These are phyloP conservation scores for Monilinia fructicola DNA, from an alignment of 2,329 filamentous ascomycete species.

Conservation along the genomic window DNA sequence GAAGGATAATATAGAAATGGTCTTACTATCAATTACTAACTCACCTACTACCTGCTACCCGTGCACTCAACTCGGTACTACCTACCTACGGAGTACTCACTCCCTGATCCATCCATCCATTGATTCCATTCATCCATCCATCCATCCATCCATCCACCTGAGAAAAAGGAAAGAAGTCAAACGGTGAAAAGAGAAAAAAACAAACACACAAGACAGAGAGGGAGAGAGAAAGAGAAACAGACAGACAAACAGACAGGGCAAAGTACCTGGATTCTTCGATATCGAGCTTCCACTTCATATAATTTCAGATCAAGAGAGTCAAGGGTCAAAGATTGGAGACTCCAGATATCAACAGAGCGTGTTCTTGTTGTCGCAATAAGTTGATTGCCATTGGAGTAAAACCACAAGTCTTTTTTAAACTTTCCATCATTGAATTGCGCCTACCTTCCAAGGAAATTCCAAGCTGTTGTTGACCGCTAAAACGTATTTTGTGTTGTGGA, in stretches of 20 bases:
- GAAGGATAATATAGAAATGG: not conserved
- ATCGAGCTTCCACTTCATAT: constrained; percentile 1
- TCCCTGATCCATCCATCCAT: no score
- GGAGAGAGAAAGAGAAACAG: not conserved
- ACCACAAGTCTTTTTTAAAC: not conserved
- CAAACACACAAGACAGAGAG: not conserved
- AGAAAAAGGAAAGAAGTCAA: no score
- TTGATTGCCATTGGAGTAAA: not conserved
- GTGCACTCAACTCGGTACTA: no score
- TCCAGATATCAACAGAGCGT: not conserved
- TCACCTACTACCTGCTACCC: no score
- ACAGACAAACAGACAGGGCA: not conserved
- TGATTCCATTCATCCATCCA: no score
- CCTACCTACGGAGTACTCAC: no score
- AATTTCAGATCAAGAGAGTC: not conserved
- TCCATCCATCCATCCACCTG: no score
- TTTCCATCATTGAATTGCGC: constrained; percentile 5
- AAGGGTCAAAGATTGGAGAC: no score
- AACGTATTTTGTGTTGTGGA: not conserved
- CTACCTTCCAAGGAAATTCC: constrained; percentile 3
- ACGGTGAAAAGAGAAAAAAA: not conserved
- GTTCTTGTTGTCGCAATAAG: constrained; percentile 2
- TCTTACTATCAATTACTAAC: not conserved
- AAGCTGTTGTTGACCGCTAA: constrained; percentile 10
- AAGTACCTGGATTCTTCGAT: not conserved